Evolutionary conservation across 2,329 filamentous ascomycete species (phyloP), one percentile per base, ranked within the genome.

Genomic region (Sphaerulina vaccinii): DNA sequence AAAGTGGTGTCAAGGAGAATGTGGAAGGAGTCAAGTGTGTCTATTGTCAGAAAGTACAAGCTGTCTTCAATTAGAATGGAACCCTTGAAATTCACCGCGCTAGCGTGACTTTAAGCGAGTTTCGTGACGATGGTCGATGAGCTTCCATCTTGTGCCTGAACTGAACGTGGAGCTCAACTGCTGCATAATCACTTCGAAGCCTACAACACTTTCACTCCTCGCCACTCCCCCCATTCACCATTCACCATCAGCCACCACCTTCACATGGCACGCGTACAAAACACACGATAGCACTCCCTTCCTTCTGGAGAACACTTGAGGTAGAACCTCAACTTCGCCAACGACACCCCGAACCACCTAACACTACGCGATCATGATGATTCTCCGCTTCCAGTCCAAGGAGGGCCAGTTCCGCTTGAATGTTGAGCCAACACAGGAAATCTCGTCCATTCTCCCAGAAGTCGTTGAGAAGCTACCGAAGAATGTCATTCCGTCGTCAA

Each of bases 391-490:
- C 62, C 86, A 91, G 65, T 90, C 90, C 69, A 90, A 88, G 59
- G 90, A 96, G 75, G 93, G 93, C 75, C 93, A 93, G 79, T 86
- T 91, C 72, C 87, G 93, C 62, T 78, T 97, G 65, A 88, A 79
- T 45, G 82, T 95, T 61, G 85, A 91, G 62, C 81, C 85, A 44
- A 79, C 80, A 36, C 84, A 88, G 57, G 84, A 85, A 0, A 96
- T 97, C 69, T 68, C 76, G 16, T 74, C 79, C 7, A 72, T 85
- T 22, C 68, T 80, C 11, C 70, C 70, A 13, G 67, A 83, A 70
- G 75, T 86, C 45, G 69, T 79, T 15, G 79, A 84, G 61, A 79
- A 83, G 57, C 74, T 85, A n/a, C 82, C 83, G 23, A 71, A 75
- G 52, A 75, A 77, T 53, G 71, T 75, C 53, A 76, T 83, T 51